Evolutionary conservation across 306 rosid species (phyloP), one percentile per base, ranked within the genome.

Genomic region (Cucurbita pepo): DNA sequence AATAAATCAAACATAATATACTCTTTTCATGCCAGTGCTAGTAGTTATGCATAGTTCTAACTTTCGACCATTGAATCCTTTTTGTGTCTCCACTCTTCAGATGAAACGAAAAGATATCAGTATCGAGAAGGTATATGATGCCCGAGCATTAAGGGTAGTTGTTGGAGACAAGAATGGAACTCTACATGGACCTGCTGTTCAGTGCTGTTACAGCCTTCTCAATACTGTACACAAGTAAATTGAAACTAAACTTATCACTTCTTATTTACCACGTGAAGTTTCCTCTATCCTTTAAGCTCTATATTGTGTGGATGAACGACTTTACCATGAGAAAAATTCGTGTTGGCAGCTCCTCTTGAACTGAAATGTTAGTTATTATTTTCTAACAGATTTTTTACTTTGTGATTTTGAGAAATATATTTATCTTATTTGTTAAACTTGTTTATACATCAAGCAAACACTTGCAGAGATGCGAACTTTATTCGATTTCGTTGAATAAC

Each of bases 121-220:
- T 80, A 90, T 90, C 41, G 79, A 81, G 50, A 82, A 90, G 85
- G 96, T 93, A 59, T 93, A 86, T 71, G 98, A 93, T 86, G 93
- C 96, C 66, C 97, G 97, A 58, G 98, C 98, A 45, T 77, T 93
- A 81, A 84, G 98, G 86, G 98, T 90, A 73, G 91, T 93, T 71
- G 97, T 93, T 70, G 98, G 98, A 82, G 98, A 93, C 87, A 90
- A 90, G 81, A 90, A 87, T 37, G 98, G 97, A 76, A 86, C 96
- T 73, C 86, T 93, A 63, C 96, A 81, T 51, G 98, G 98, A 66
- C 91, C 94, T 57, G 98, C 98, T 69, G 89, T 93, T 83, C 96
- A 86, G 76, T 84, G 94, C 81, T 93, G 98, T 77, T 93, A 93
- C 83, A 93, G 76, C 80, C 94, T 93, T 79, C 94, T 93, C n/a